Percentiles rank a stretch among this genome's conserved stretches.
phyloP scores from a whole-genome alignment of 345 rosid species.

The Eutrema yunnanense region DNA sequence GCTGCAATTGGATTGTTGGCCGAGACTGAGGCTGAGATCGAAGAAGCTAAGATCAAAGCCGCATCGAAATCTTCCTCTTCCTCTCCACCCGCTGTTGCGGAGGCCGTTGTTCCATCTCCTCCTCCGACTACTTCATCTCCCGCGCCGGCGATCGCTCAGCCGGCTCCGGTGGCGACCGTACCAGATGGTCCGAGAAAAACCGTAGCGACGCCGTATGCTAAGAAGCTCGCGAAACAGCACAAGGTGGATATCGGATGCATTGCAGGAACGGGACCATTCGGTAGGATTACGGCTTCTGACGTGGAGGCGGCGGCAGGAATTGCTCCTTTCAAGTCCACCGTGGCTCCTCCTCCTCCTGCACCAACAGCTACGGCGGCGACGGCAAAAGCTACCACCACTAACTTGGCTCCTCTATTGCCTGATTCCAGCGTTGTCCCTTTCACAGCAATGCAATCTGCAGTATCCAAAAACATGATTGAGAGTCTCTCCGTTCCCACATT shows the following conservation, averaged over 20 bases:
- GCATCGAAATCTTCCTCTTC: constrained; percentile 39
- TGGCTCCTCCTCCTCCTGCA: constrained; percentile 13
- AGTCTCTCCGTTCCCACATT: constrained; percentile 87
- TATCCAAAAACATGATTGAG: constrained; percentile 79
- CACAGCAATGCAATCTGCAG: constrained; percentile 84
- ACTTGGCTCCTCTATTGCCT: constrained; percentile 41
- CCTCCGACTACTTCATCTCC: constrained; percentile 47
- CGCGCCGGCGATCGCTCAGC: constrained; percentile 38
- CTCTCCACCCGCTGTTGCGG: constrained; percentile 22
- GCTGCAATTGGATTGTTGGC: constrained; percentile 82
- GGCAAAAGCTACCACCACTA: constrained; percentile 30
- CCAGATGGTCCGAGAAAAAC: constrained; percentile 53
- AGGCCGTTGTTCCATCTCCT: constrained; percentile 39
- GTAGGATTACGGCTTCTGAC: constrained; percentile 74
- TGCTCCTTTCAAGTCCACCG: constrained; percentile 42
- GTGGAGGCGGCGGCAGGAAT: constrained; percentile 79
- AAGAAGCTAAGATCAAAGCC: constrained; percentile 77
- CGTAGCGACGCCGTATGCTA: constrained; percentile 76
- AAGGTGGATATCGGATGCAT: constrained; percentile 67
- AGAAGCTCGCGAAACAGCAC: constrained; percentile 86
- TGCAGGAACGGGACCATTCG: constrained; percentile 71
- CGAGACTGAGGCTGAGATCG: constrained; percentile 81
- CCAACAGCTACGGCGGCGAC: constrained; percentile 31
- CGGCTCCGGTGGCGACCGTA: constrained; percentile 22
- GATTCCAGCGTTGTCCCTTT: constrained; percentile 77